Base-by-base conservation (phyloP, 2,329 filamentous ascomycete genomes). In the Cercospora zeina region DNA sequence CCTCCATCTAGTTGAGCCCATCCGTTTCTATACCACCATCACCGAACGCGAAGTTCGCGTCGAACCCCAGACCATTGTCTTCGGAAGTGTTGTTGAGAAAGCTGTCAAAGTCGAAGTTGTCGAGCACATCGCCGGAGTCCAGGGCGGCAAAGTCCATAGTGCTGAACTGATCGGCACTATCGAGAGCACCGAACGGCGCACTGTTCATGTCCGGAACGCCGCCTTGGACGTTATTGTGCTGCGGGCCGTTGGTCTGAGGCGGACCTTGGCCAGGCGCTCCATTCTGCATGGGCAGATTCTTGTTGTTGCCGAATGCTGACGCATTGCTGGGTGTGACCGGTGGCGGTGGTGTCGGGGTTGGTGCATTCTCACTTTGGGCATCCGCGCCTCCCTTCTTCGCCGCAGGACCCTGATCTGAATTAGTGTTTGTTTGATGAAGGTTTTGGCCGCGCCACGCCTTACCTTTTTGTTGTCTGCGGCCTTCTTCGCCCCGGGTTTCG, bases 401-500 rank as follows among this genome's bases (percentile, higher is more conserved):
- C 65, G 73, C 71, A 42, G 66, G 62, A 55, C 58, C 63, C 67
- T 68, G 55, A 45, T 13, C 39, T 45, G 39, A 9, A 21, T 45
- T 45, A 45, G 39, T 14, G n/a, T 36, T 8, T 14, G n/a, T 36
- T 8, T 58, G 54, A 19, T 8, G 47, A 45, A 8, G 39, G 24
- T 4, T 39, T 47, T 42, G 7, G n/a, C n/a, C 24, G 53, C 49
- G 37, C 10, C 39, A 11, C 39, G 39, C n/a, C 39, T 45, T 47
- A 68, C 66, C 65, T 84, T 80, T 64, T 68, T 71, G 59, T 80
- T 82, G 76, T 88, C 88, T 4, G 78, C 64, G 11, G 62, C 64
- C 80, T 91, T 90, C 83, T 93, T 93, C 76, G 63, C 65, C 67
- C 91, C 92, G 1, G 89, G 88, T 34, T 85, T 87, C 3, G 88